Evolutionary conservation across 148 eudicot species (phyloP).

Genomic region (Euryodendron excelsum): DNA sequence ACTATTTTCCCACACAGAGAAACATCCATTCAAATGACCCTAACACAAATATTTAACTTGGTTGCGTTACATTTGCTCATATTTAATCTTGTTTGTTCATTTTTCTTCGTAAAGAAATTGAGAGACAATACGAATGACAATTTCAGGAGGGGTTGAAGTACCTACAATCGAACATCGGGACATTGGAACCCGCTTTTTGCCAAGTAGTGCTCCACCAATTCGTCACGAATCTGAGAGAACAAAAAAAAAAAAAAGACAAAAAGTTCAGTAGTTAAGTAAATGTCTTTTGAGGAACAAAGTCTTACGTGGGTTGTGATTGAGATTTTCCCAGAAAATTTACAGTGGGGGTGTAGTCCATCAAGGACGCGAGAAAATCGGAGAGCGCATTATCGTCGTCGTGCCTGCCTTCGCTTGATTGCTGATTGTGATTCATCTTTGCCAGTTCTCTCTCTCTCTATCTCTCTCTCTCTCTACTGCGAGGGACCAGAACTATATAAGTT

Average conservation of each 20-base stretch:
- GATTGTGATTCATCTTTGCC: conserved; percentile 51
- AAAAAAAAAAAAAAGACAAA: background rate
- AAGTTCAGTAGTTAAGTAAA: background rate
- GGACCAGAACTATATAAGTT: too few relatives aligned
- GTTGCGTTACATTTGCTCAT: background rate
- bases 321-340: conserved; percentile 21
- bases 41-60: background rate
- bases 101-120: background rate
- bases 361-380: conserved; percentile 75
- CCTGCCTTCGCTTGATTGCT: conserved; percentile 46
- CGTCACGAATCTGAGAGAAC: conserved; percentile 88
- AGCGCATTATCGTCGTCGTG: conserved; percentile 71
- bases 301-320: background rate
- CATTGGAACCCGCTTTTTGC: conserved; percentile 86
- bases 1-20: background rate
- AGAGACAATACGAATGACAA: background rate
- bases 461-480: too few relatives aligned
- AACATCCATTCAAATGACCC: background rate
- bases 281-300: conserved; percentile 1
- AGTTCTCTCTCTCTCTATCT: conserved; percentile 13
- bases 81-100: too few relatives aligned
- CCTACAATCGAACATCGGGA: conserved; percentile 86
- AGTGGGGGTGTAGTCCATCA: conserved; percentile 83
- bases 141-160: conserved; percentile 13
- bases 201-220: conserved; percentile 90